Percentiles rank a stretch among this genome's conserved stretches.
Conservation (phyloP, 352 stramenopile genomes). For the Pythium sukuiense region DNA sequence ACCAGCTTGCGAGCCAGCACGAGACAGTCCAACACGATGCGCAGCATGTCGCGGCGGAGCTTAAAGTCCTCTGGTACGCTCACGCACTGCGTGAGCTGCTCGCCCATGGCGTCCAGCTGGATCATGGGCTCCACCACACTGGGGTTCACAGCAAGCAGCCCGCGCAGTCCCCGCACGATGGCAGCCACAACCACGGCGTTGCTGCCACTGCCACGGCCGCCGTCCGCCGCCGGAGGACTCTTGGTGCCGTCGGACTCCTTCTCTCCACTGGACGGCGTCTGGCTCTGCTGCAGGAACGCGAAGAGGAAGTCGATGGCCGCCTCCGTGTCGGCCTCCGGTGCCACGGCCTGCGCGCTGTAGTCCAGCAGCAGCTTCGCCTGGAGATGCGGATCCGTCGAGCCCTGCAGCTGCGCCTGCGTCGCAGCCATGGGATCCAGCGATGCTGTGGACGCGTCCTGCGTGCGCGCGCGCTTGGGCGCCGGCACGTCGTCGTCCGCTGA, state of each 20-base stretch:
- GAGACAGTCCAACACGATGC: conserved; percentile 72
- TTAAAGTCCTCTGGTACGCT: conserved; percentile 77
- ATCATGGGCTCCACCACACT: conserved; percentile 79
- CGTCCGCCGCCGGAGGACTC: neutral
- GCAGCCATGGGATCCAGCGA: conserved; percentile 33
- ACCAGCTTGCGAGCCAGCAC: conserved; percentile 39
- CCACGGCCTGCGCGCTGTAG: conserved; percentile 49
- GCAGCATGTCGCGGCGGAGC: conserved; percentile 69
- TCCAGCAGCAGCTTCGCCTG: conserved; percentile 62
- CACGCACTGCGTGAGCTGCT: conserved; percentile 78
- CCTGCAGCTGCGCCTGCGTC: conserved; percentile 41
- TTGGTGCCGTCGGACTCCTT: conserved; percentile 3
- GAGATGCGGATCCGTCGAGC: conserved; percentile 52
- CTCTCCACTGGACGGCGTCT: conserved; percentile 28
- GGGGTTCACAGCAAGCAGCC: conserved; percentile 57
- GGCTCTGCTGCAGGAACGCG: conserved; percentile 71
- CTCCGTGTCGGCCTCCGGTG: conserved; percentile 46
- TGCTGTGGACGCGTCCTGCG: neutral
- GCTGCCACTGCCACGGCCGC: conserved; percentile 18
- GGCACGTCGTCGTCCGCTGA: conserved; percentile 3
- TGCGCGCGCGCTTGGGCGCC: conserved; percentile 17
- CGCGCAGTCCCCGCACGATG: conserved; percentile 61
- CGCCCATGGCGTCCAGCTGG: conserved; percentile 73
- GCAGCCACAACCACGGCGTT: conserved; percentile 59
- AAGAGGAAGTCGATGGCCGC: conserved; percentile 80